Evolutionary conservation across 495 filamentous ascomycete species (phyloP).

Genomic region (Penicillium silybi): DNA sequence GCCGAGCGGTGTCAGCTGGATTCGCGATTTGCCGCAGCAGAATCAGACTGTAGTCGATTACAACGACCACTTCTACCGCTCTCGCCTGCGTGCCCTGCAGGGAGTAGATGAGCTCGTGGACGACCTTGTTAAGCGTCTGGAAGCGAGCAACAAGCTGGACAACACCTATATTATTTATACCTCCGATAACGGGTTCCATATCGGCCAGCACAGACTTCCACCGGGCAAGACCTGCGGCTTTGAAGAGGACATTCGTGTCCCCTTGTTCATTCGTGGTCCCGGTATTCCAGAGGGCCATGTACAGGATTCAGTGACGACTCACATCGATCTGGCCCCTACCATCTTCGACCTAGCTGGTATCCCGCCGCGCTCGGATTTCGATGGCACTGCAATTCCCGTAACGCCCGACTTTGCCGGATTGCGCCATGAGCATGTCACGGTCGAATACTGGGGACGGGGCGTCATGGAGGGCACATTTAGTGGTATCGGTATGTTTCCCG

Average conservation of each 20-base stretch:
- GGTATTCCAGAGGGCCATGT: constrained; percentile 42
- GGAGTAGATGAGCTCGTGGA: constrained; percentile 69
- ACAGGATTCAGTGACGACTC: constrained; percentile 58
- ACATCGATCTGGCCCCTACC: constrained; percentile 67
- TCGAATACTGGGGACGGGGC: constrained; percentile 61
- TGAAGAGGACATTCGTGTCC: constrained; percentile 72
- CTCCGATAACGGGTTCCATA: constrained; percentile 72
- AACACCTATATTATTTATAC: constrained; percentile 72
- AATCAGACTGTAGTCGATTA: constrained; percentile 54
- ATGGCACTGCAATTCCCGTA: constrained; percentile 55
- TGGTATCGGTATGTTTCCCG: constrained; percentile 21
- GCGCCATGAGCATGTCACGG: constrained; percentile 61
- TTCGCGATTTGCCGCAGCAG: constrained; percentile 49
- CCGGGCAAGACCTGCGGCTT: constrained; percentile 70
- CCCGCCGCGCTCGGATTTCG: constrained; percentile 50
- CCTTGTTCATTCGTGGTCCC: constrained; percentile 58
- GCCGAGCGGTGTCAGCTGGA: constrained; percentile 62
- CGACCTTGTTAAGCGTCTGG: constrained; percentile 48
- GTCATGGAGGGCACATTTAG: constrained; percentile 46
- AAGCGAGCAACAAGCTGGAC: constrained; percentile 50
- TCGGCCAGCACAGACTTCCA: constrained; percentile 67
- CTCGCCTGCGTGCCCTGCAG: constrained; percentile 60
- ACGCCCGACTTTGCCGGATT: constrained; percentile 26
- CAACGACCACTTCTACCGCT: constrained; percentile 65
- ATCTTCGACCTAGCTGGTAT: constrained; percentile 51